A percentile compares a stretch with the other conserved stretches of the same genome.
Evolutionary conservation across 1,139 yeast genomes (phyloP).

Genomic region (Yamadazyma sp.): DNA sequence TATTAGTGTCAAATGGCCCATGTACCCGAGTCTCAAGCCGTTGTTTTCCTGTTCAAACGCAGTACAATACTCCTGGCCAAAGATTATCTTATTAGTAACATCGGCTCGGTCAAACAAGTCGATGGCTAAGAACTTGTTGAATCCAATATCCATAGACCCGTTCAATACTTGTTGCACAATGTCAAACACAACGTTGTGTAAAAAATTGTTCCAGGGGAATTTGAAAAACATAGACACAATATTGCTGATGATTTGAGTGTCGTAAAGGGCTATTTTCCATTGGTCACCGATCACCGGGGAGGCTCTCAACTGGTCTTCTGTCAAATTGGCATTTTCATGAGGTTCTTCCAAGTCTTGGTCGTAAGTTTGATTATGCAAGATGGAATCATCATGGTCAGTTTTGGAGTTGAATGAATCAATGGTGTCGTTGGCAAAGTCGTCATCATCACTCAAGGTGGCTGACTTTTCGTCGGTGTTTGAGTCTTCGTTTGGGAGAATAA

Average conservation of each 20-base stretch:
- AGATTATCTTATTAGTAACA: slow-evolving; percentile 74
- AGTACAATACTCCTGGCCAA: slow-evolving; percentile 77
- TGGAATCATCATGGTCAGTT: slow-evolving; percentile 21
- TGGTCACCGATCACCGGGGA: slow-evolving; percentile 88
- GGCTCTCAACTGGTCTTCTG: slow-evolving; percentile 61
- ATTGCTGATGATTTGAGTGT: slow-evolving; percentile 74
- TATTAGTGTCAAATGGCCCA: slow-evolving; percentile 94
- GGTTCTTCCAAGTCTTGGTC: slow-evolving; percentile 42
- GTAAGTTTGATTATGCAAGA: slow-evolving; percentile 23
- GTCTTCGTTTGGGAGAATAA: slow-evolving; percentile 32
- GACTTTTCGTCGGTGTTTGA: slow-evolving; percentile 14
- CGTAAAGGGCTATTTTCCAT: slow-evolving; percentile 81
- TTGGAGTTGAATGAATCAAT: slow-evolving; percentile 48
- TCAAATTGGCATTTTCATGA: slow-evolving; percentile 53
- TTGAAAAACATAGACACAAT: slow-evolving; percentile 82
- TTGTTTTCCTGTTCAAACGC: slow-evolving; percentile 60
- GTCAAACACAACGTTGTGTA: slow-evolving; percentile 97
- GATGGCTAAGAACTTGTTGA: slow-evolving; percentile 83
- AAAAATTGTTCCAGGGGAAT: slow-evolving; percentile 96
- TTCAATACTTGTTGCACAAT: slow-evolving; percentile 94
- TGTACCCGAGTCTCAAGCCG: slow-evolving; percentile 84
- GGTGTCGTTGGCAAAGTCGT: slow-evolving; percentile 36
- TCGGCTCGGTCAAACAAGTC: slow-evolving; percentile 80
- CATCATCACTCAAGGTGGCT: slow-evolving; percentile 15
- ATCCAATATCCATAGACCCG: slow-evolving; percentile 90